These are phyloP conservation scores for Huntiella savannae DNA, from an alignment of 2,329 filamentous ascomycete genomes.

Conservation along the genomic window DNA sequence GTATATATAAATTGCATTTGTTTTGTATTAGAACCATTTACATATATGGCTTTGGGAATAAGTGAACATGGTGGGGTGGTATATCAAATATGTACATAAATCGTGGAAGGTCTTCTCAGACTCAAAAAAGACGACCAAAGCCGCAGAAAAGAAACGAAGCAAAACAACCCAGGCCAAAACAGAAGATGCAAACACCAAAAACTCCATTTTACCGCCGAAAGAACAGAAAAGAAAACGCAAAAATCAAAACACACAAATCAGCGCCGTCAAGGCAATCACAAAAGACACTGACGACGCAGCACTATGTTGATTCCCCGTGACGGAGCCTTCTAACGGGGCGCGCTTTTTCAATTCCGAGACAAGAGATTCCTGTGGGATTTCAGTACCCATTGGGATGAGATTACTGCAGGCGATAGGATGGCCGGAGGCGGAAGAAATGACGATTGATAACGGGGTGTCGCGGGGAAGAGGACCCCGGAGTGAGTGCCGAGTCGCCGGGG, in stretches of 20 bases:
- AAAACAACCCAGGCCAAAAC: background rate
- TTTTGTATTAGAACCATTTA: too few relatives aligned
- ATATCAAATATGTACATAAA: too few relatives aligned
- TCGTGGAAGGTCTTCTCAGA: background rate
- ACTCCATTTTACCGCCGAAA: background rate
- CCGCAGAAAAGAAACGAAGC: background rate
- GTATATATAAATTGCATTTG: constrained; percentile 1
- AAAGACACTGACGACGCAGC: constrained; percentile 10
- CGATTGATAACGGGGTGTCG: too few relatives aligned
- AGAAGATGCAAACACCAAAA: background rate
- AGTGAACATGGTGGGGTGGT: too few relatives aligned
- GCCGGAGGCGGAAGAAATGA: background rate
- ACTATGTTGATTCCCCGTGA: background rate
- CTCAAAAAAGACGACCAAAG: background rate
- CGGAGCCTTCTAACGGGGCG: background rate
- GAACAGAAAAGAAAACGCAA: background rate
- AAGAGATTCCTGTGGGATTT: too few relatives aligned
- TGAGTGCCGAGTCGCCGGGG: background rate
- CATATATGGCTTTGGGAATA: too few relatives aligned
- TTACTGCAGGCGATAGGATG: background rate
- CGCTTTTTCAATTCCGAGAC: background rate
- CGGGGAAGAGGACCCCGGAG: background rate
- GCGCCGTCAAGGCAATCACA: constrained; percentile 9
- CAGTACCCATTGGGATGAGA: background rate
- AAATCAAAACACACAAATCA: constrained; percentile 10